These are phyloP conservation scores for Carallia pectinifolia DNA, from an alignment of 345 rosid genomes.

Conservation along the genomic window DNA sequence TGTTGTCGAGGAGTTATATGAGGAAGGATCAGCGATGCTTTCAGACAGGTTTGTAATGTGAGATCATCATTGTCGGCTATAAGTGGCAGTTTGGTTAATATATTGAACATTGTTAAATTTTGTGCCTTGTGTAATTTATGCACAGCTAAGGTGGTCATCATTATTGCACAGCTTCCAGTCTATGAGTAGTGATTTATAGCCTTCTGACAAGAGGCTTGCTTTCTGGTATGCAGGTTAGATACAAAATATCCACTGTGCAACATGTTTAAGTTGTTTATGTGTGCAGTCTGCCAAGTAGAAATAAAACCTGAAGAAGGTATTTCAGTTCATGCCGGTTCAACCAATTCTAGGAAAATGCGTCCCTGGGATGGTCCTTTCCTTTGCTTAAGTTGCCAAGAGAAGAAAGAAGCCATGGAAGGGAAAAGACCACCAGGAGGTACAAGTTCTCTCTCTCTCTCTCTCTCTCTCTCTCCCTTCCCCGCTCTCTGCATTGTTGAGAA, in stretches of 20 bases:
- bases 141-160: background rate
- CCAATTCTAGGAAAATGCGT: slow-evolving; percentile 62
- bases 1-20: slow-evolving; percentile 82
- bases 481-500: background rate
- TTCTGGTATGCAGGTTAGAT: slow-evolving; percentile 66
- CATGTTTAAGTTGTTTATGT: slow-evolving; percentile 90
- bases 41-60: slow-evolving; percentile 76
- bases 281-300: slow-evolving; percentile 99
- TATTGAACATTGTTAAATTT: background rate
- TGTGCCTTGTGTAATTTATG: background rate
- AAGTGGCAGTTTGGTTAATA: background rate
- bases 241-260: slow-evolving; percentile 95
- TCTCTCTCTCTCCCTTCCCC: background rate
- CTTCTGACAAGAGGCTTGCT: slow-evolving; percentile 16
- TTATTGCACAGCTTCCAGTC: slow-evolving; percentile 1
- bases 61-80: slow-evolving; percentile 17
- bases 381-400: slow-evolving; percentile 93
- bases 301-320: slow-evolving; percentile 94
- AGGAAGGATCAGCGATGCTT: slow-evolving; percentile 97
- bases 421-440: slow-evolving; percentile 79
- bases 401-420: slow-evolving; percentile 99
- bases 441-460: background rate
- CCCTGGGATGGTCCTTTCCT: slow-evolving; percentile 99
- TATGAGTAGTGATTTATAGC: background rate
- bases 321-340: slow-evolving; percentile 76